Evolutionary conservation across 202 grass and related monocot species (phyloP), one percentile per base, ranked within the genome.

Genomic region (Schoenoplectus tabernaemontani): DNA sequence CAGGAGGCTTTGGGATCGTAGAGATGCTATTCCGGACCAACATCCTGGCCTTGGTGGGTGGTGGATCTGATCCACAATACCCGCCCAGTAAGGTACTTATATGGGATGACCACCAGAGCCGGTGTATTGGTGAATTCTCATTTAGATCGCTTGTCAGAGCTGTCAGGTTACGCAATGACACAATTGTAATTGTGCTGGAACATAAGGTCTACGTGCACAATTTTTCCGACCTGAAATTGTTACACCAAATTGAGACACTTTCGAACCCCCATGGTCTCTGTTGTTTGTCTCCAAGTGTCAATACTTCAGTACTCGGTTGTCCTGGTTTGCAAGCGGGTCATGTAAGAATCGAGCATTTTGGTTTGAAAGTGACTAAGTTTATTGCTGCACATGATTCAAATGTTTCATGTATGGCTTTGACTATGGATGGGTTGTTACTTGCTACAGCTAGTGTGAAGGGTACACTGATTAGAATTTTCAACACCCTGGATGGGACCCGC

Each of bases 391-490:
- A 97, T 83, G 94, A 93, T 90, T 93, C 94, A 12, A 84, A 97
- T 78, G 89, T 93, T 58, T 87, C 94, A 81, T 97, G 87, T 82
- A 97, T 97, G 82, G 43, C 94, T 17, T 82, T 97, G 66, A 97
- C 94, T 62, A 82, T 90, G 85, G 94, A 97, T 87, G 94, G 94
- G 28, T 83, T 97, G 69, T 82, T 97, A 72, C 81, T 97, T 46
- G 94, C 89, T 82, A 97, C 91, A 59, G 87, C 94, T 24, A 97
- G 94, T 81, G 81, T 87, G 57, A 93, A 93, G 86, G 94, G 94
- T 3, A 97, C 94, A 79, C 67, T 97, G 57, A 93, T 97, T 73
- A 93, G 94, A 88, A 93, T 97, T 87, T 97, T 97, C 66, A 97
- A 97, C 65, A 97, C 94, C 24, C 86, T 91, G 91, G 94, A 97